phyloP scores from a whole-genome alignment of 2,329 filamentous ascomycete genomes.

The Alternaria solani region DNA sequence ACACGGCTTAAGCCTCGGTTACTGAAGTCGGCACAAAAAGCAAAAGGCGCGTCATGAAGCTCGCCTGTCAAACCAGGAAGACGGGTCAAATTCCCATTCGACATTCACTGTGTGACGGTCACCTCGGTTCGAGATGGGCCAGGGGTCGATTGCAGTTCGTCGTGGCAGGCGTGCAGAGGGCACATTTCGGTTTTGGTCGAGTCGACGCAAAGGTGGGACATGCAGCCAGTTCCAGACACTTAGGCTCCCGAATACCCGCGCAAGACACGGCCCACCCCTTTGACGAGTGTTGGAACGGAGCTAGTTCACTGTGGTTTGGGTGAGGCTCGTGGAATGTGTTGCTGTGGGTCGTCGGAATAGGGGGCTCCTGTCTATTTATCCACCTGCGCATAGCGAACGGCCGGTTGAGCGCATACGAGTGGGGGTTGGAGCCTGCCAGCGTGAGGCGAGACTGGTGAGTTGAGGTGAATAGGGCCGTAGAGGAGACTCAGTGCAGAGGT shows the following conservation, averaged over 20 bases:
- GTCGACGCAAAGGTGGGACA: slow-evolving; percentile 8
- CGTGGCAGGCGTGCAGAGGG: slow-evolving; percentile 7
- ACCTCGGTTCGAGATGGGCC: slow-evolving; percentile 9
- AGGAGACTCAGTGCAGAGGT: neutral
- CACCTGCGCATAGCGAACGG: slow-evolving; percentile 7
- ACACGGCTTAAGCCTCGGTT: slow-evolving; percentile 6
- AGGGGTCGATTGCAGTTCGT: slow-evolving; percentile 4
- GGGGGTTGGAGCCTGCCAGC: neutral
- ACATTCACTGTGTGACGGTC: slow-evolving; percentile 4
- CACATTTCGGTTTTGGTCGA: slow-evolving; percentile 5
- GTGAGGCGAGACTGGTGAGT: neutral
- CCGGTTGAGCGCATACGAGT: neutral
- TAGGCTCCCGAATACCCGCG: slow-evolving; percentile 1
- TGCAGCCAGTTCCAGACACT: slow-evolving; percentile 2
- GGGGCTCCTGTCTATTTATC: slow-evolving; percentile 4
- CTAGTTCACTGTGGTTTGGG: neutral
- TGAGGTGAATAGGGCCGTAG: slow-evolving; percentile 3
- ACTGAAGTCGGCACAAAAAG: slow-evolving; percentile 9
- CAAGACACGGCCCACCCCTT: slow-evolving; percentile 1
- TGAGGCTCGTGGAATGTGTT: slow-evolving; percentile 6
- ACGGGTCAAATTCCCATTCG: slow-evolving; percentile 28
- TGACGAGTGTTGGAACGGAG: neutral
- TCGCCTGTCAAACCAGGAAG: slow-evolving; percentile 24
- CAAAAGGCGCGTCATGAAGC: slow-evolving; percentile 1
- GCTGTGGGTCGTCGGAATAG: slow-evolving; percentile 1